These are phyloP conservation scores for Leccinellum albellum DNA, from an alignment of 768 basidiomycete species.

Conservation along the genomic window DNA sequence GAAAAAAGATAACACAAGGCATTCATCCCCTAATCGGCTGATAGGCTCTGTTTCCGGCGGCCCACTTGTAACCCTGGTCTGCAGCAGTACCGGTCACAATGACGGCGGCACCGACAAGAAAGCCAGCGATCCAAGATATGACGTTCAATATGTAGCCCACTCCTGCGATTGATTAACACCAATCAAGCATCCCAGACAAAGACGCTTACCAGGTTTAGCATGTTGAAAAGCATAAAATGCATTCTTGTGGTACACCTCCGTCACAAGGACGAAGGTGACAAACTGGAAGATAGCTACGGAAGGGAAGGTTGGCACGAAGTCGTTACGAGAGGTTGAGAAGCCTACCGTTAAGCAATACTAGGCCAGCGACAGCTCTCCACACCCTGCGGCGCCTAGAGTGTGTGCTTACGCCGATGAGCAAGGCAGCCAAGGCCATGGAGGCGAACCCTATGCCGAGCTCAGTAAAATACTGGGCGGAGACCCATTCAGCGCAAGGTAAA, in stretches of 20 bases:
- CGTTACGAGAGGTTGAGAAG: background rate
- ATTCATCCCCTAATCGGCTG: constrained; percentile 29
- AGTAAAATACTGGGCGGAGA: constrained; percentile 63
- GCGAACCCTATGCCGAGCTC: constrained; percentile 65
- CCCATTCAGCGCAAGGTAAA: constrained; percentile 64
- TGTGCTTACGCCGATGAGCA: constrained; percentile 68
- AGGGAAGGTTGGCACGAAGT: background rate
- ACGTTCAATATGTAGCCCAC: constrained; percentile 55
- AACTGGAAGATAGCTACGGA: constrained; percentile 59
- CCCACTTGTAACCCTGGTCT: constrained; percentile 55
- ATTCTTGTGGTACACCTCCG: constrained; percentile 50
- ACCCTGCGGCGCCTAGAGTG: constrained; percentile 70
- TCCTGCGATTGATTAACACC: constrained; percentile 38
- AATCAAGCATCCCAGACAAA: background rate
- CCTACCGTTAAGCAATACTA: constrained; percentile 60
- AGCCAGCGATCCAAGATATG: constrained; percentile 56
- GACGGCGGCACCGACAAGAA: constrained; percentile 51
- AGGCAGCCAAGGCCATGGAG: constrained; percentile 50
- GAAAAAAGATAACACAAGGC: background rate
- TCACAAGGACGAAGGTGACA: constrained; percentile 58
- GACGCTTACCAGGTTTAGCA: constrained; percentile 53
- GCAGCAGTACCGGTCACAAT: constrained; percentile 58
- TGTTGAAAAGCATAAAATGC: constrained; percentile 49
- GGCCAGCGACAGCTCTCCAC: constrained; percentile 68
- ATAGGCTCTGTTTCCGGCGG: constrained; percentile 73